These are phyloP conservation scores for Termitomyces sp. DNA, from an alignment of 768 basidiomycete genomes.

Conservation along the genomic window DNA sequence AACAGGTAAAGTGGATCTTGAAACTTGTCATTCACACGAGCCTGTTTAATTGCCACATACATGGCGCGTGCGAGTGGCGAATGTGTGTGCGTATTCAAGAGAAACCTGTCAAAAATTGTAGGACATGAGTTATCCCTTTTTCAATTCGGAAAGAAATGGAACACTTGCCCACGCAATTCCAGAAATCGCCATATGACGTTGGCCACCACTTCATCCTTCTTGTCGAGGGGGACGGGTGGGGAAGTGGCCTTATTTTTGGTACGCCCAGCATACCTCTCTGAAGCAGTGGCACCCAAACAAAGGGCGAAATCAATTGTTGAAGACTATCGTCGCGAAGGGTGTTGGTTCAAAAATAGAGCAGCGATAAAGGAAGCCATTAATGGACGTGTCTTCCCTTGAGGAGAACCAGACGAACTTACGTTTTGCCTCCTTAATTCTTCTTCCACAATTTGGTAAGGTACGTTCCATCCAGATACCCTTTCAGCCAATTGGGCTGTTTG, in stretches of 20 bases:
- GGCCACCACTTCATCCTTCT: slow-evolving; percentile 97
- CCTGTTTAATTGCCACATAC: slow-evolving; percentile 70
- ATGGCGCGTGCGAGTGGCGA: slow-evolving; percentile 89
- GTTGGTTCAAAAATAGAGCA: slow-evolving; percentile 7
- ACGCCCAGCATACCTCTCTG: slow-evolving; percentile 73
- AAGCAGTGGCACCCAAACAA: slow-evolving; percentile 86
- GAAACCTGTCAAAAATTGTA: slow-evolving; percentile 53
- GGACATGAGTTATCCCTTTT: slow-evolving; percentile 6
- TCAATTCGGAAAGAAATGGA: slow-evolving; percentile 7
- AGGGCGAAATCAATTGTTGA: slow-evolving; percentile 96
- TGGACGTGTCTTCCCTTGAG: slow-evolving; percentile 19
- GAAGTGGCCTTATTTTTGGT: slow-evolving; percentile 64
- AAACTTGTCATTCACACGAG: slow-evolving; percentile 94
- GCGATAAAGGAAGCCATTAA: slow-evolving; percentile 18
- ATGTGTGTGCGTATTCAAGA: slow-evolving; percentile 84
- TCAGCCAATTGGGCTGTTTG: slow-evolving; percentile 87
- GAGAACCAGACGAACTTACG: slow-evolving; percentile 45
- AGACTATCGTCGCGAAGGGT: slow-evolving; percentile 51
- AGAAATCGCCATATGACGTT: slow-evolving; percentile 99
- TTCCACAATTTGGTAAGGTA: slow-evolving; percentile 79
- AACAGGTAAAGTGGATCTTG: slow-evolving; percentile 95
- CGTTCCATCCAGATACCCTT: slow-evolving; percentile 86
- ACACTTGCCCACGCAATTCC: slow-evolving; percentile 55
- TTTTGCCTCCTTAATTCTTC: slow-evolving; percentile 95
- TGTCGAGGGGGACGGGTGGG: slow-evolving; percentile 59